Percentiles rank a stretch among this genome's conserved stretches.
Evolutionary conservation across 1,284 basidiomycete genomes (phyloP).

Genomic region (Tremellales sp.): DNA sequence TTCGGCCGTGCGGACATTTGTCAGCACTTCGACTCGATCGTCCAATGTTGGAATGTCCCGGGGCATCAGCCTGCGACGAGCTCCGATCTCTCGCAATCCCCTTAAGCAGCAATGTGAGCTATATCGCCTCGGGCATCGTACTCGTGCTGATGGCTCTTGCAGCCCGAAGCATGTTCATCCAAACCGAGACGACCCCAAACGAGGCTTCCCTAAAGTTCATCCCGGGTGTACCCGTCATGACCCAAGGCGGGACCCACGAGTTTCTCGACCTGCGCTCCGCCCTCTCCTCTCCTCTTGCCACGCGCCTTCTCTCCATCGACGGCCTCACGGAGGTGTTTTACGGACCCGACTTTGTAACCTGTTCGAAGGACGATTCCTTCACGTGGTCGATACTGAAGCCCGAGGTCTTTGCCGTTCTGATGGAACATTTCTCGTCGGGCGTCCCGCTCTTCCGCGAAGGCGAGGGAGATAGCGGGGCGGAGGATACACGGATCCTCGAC

Average conservation of each 20-base stretch:
- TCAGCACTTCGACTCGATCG: conserved; percentile 10
- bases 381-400: conserved; percentile 90
- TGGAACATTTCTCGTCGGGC: conserved; percentile 95
- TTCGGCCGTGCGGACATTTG: conserved; percentile 12
- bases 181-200: conserved; percentile 95
- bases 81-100: not conserved
- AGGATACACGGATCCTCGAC: conserved; percentile 93
- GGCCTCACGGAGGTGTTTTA: conserved; percentile 88
- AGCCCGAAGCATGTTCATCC: conserved; percentile 93
- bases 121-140: not conserved
- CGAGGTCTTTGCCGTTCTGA: conserved; percentile 95
- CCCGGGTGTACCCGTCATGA: conserved; percentile 85
- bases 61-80: not conserved
- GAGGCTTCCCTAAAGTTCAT: conserved; percentile 98
- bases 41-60: conserved; percentile 1
- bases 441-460: conserved; percentile 70
- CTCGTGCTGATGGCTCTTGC: conserved; percentile 4
- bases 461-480: conserved; percentile 70
- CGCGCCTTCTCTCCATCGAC: conserved; percentile 87
- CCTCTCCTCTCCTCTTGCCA: conserved; percentile 81
- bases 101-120: conserved; percentile 20
- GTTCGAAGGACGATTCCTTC: conserved; percentile 83
- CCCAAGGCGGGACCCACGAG: conserved; percentile 76
- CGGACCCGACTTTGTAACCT: conserved; percentile 96
- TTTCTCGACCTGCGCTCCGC: conserved; percentile 86